Evolutionary conservation across 345 rosid genomes (phyloP).

Genomic region (Eucalyptus leucophloia): DNA sequence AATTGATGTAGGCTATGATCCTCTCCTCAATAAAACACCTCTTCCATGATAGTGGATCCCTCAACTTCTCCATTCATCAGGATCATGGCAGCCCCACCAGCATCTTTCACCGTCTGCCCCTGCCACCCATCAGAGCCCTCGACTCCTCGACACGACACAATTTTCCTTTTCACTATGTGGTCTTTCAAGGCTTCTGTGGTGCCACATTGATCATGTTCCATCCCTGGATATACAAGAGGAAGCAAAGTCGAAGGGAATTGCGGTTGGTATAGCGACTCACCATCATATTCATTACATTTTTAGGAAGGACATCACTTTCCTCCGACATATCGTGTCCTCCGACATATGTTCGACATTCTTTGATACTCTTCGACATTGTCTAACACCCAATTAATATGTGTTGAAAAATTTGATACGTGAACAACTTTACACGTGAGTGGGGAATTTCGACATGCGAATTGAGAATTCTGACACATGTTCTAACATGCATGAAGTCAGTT

Average conservation of each 20-base stretch:
- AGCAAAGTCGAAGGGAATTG: neutral
- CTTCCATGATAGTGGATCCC: slow-evolving; percentile 21
- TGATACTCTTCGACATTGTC: rapidly evolving
- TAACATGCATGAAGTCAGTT: too few relatives aligned
- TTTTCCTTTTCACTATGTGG: neutral
- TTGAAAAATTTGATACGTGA: too few relatives aligned
- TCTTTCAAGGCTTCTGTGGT: neutral
- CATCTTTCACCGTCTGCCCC: neutral
- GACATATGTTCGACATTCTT: too few relatives aligned
- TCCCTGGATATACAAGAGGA: slow-evolving; percentile 13
- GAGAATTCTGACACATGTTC: rapidly evolving
- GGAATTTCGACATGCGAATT: too few relatives aligned
- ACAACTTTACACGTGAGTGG: too few relatives aligned
- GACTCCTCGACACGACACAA: neutral
- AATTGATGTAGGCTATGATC: slow-evolving; percentile 15
- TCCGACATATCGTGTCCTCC: rapidly evolving
- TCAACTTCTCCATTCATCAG: slow-evolving; percentile 7
- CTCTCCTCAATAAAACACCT: slow-evolving; percentile 6
- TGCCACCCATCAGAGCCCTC: neutral
- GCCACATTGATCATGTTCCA: neutral
- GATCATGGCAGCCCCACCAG: slow-evolving; percentile 31
- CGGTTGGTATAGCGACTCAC: slow-evolving; percentile 13
- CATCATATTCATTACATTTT: neutral
- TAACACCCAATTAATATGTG: rapidly evolving
- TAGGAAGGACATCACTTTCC: rapidly evolving